Conservation (phyloP, 108 stramenopile genomes). For the Skeletonema marinoi region DNA sequence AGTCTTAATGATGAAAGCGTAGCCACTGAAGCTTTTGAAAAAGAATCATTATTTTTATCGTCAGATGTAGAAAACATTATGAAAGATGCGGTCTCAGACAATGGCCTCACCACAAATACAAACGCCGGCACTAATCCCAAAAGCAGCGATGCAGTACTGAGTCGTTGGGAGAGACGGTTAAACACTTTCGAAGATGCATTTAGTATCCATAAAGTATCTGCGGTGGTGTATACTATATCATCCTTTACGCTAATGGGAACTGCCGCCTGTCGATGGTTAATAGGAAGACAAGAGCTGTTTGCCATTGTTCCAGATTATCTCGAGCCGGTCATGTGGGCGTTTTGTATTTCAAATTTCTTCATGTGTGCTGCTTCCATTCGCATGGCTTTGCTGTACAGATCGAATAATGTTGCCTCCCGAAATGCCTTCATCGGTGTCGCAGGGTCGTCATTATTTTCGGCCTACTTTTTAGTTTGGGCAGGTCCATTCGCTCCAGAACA, state of each 20-base stretch:
- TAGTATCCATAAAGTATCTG: slow-evolving; percentile 32
- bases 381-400: slow-evolving; percentile 41
- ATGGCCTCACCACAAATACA: too few relatives aligned
- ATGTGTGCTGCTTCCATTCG: slow-evolving; percentile 33
- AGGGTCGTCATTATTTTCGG: slow-evolving; percentile 39
- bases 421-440: slow-evolving; percentile 44
- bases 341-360: slow-evolving; percentile 25
- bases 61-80: too few relatives aligned
- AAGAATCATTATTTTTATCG: too few relatives aligned
- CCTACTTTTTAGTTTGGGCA: slow-evolving; percentile 36
- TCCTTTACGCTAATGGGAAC: slow-evolving; percentile 19
- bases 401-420: slow-evolving; percentile 19
- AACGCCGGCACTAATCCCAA: too few relatives aligned
- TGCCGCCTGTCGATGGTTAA: slow-evolving; percentile 4
- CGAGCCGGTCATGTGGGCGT: slow-evolving; percentile 12
- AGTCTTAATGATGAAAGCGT: too few relatives aligned
- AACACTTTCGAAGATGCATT: slow-evolving; percentile 30
- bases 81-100: too few relatives aligned
- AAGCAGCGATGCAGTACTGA: not conserved
- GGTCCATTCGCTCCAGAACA: slow-evolving; percentile 24
- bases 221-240: slow-evolving; percentile 21
- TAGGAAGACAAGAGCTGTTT: slow-evolving; percentile 9
- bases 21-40: too few relatives aligned
- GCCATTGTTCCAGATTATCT: slow-evolving; percentile 11
- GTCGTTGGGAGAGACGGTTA: slow-evolving; percentile 16